Base-by-base conservation (phyloP, 371 early-diverging fungal genomes). In the Syncephalis fuscata region DNA sequence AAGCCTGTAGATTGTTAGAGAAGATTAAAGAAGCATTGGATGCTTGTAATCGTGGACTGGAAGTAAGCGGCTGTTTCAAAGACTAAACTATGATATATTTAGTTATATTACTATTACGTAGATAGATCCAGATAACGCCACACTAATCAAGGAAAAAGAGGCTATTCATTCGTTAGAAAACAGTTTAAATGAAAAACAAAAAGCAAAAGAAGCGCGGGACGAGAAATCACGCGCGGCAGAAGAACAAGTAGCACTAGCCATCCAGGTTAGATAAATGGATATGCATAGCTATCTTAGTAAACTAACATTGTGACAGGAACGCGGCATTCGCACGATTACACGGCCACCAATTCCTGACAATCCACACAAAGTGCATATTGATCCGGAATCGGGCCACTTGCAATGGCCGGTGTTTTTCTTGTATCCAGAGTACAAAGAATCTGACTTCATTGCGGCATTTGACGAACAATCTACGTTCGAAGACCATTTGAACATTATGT, bases 351-450 rank as follows among this genome's bases (percentile, higher is more conserved):
- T 51, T 68, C 39, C 49, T 65, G 41, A 59, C 64, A 50, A 51
- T 62, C 48, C 50, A 10, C 68, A 76, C 43, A 70, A 69, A 49
- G 85, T 90, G 26, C 66, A 65, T 26, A 60, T 81, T 32, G 84
- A 88, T 52, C 54, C 63, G 9, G 68, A 66, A 22, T 62, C 73
- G 0, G 71, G 76, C 22, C 71, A 72, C 19, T 59, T 97, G 24
- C 66, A 75, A 11, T 81, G 85, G 73, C 95, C 97, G 0, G 88
- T 87, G 1, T 72, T 89, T 48, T 88, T 97, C 52, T 60, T 94
- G 61, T 97, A 97, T 62, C 97, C 97, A 2, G 93, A 95, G 60
- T 70, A 78, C 59, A 79, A 80, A 52, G 82, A 95, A 56, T 83
- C 85, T 3, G 97, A 97, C 59, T 76, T 88, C 51, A 85, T 97